phyloP scores from a whole-genome alignment of 805 yeast genomes.

The Blastobotrys attinorum region DNA sequence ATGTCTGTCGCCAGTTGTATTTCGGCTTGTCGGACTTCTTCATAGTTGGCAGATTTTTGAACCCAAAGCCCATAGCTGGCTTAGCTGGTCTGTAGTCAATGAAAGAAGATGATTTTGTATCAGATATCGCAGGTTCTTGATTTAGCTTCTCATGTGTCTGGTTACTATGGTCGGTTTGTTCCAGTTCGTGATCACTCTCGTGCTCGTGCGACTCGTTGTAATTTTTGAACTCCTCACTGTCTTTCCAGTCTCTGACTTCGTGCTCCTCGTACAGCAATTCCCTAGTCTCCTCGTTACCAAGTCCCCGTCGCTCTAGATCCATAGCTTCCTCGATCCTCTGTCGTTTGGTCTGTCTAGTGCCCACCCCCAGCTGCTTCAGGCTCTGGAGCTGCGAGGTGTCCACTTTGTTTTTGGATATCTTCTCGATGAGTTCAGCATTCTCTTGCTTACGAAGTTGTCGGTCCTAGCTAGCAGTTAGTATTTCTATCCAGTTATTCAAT shows the following conservation, averaged over 20 bases:
- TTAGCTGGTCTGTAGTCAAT: conserved; percentile 37
- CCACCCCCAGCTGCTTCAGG: conserved; percentile 72
- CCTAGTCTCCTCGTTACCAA: conserved; percentile 52
- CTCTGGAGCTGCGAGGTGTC: conserved; percentile 66
- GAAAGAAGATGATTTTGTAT: conserved; percentile 36
- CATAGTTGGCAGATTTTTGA: conserved; percentile 1
- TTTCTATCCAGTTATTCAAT: conserved; percentile 12
- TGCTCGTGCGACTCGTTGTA: conserved; percentile 3
- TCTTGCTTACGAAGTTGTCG: conserved; percentile 87
- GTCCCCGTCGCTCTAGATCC: conserved; percentile 62
- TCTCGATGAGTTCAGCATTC: conserved; percentile 65
- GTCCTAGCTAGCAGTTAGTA: conserved; percentile 31
- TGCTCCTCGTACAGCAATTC: conserved; percentile 65
- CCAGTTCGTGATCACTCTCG: too few species aligned
- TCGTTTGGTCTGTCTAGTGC: conserved; percentile 51
- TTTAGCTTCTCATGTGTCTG: conserved; percentile 23
- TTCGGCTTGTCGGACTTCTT: conserved; percentile 40
- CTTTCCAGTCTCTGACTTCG: conserved; percentile 55
- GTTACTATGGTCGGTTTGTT: conserved; percentile 19
- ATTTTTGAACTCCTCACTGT: conserved; percentile 11
- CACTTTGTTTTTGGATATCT: conserved; percentile 50
- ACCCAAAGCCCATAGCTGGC: conserved; percentile 1
- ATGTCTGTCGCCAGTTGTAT: conserved; percentile 55
- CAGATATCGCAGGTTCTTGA: conserved; percentile 13
- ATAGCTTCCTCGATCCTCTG: conserved; percentile 72